Evolutionary conservation across 2,329 filamentous ascomycete species (phyloP).

Genomic region (Hypoxylon sp.): DNA sequence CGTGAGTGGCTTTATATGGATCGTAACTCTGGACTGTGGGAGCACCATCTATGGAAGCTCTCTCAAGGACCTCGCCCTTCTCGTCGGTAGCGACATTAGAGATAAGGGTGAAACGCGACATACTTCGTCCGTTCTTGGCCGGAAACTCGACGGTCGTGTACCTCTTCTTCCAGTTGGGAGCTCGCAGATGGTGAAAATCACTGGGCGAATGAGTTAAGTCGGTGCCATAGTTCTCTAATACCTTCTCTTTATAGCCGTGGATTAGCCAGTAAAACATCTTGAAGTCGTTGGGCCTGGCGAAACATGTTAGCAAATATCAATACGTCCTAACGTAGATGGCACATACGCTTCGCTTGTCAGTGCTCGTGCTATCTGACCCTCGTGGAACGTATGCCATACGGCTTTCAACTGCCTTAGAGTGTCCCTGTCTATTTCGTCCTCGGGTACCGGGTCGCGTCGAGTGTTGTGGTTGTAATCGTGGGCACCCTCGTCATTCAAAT

Average conservation of each 20-base stretch:
- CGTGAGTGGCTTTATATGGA: constrained; percentile 79
- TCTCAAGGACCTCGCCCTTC: constrained; percentile 57
- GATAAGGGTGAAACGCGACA: constrained; percentile 74
- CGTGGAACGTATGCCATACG: constrained; percentile 88
- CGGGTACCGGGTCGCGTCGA: constrained; percentile 67
- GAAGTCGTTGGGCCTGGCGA: constrained; percentile 82
- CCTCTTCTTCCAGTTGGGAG: constrained; percentile 68
- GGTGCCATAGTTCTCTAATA: constrained; percentile 87
- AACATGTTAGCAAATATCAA: constrained; percentile 45
- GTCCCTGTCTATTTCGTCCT: constrained; percentile 81
- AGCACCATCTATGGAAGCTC: constrained; percentile 50
- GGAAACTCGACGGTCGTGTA: constrained; percentile 72
- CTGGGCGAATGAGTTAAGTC: constrained; percentile 86
- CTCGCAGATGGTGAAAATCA: constrained; percentile 86
- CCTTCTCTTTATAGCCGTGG: constrained; percentile 82
- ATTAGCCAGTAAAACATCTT: constrained; percentile 93
- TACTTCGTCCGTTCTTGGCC: constrained; percentile 62
- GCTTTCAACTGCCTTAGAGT: constrained; percentile 88
- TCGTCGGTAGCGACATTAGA: constrained; percentile 67
- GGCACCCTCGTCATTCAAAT: constrained; percentile 68
- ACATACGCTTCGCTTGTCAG: constrained; percentile 75
- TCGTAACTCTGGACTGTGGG: constrained; percentile 78
- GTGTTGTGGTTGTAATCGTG: constrained; percentile 71
- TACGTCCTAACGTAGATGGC: background rate
- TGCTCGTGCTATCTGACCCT: constrained; percentile 76